Evolutionary conservation across 805 yeast species (phyloP).

Genomic region (Blastobotrys terrestris): DNA sequence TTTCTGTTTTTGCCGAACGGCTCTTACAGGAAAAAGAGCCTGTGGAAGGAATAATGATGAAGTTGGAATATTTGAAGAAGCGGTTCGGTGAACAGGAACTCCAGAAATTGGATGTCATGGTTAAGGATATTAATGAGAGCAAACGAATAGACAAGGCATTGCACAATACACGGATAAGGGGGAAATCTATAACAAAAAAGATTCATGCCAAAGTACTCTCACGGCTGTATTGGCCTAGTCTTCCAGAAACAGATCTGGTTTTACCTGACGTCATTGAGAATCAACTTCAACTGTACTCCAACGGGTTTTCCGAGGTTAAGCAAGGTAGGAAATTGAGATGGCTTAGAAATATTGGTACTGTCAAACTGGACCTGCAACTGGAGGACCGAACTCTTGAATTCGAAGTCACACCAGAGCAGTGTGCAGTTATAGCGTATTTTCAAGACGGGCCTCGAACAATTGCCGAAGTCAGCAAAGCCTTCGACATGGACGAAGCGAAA

Average conservation of each 20-base stretch:
- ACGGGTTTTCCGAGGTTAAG: slow-evolving; percentile 39
- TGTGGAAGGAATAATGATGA: slow-evolving; percentile 32
- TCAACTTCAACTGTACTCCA: slow-evolving; percentile 36
- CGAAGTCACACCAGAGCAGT: slow-evolving; percentile 63
- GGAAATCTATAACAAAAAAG: slow-evolving; percentile 12
- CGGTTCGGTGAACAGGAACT: slow-evolving; percentile 65
- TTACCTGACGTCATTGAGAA: slow-evolving; percentile 44
- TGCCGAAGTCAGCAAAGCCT: slow-evolving; percentile 29
- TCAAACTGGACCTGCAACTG: slow-evolving; percentile 53
- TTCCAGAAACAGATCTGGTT: slow-evolving; percentile 38
- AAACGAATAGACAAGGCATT: slow-evolving; percentile 38
- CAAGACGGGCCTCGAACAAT: slow-evolving; percentile 28
- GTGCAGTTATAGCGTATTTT: slow-evolving; percentile 53
- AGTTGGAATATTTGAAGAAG: slow-evolving; percentile 49
- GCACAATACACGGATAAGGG: slow-evolving; percentile 18
- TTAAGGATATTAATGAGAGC: slow-evolving; percentile 61
- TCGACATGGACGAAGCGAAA: slow-evolving; percentile 40
- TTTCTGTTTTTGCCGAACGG: slow-evolving; percentile 50
- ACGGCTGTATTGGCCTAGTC: slow-evolving; percentile 72
- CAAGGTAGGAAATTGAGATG: slow-evolving; percentile 53
- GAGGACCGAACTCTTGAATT: slow-evolving; percentile 38
- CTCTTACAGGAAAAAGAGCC: slow-evolving; percentile 37
- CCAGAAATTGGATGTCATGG: slow-evolving; percentile 75
- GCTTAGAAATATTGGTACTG: slow-evolving; percentile 55
- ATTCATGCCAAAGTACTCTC: slow-evolving; percentile 64